Percentiles rank a stretch among this genome's conserved stretches.
These are phyloP conservation scores for Lipomyces sp. DNA, from an alignment of 805 yeast species.

Conservation along the genomic window DNA sequence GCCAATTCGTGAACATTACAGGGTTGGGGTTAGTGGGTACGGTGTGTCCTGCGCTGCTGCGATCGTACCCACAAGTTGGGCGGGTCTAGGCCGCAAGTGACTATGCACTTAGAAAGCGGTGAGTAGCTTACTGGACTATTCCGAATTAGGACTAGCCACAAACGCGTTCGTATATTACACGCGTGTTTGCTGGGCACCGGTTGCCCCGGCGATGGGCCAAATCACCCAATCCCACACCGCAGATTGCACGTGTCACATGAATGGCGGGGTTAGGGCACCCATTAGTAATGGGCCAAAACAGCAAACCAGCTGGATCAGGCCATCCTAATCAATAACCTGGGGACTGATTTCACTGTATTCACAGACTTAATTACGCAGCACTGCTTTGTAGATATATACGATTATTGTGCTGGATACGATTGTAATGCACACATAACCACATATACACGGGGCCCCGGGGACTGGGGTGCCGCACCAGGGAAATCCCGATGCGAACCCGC, in stretches of 20 bases:
- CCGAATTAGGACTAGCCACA: background rate
- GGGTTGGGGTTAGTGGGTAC: background rate
- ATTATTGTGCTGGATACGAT: too few species aligned
- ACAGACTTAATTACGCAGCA: too few species aligned
- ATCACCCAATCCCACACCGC: too few species aligned
- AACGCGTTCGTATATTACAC: too few species aligned
- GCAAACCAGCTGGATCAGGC: background rate
- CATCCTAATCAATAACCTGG: background rate
- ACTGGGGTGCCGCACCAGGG: too few species aligned
- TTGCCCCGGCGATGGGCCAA: constrained; percentile 8
- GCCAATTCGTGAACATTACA: too few species aligned
- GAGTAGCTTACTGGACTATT: background rate
- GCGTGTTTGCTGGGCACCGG: background rate
- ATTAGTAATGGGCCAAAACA: too few species aligned
- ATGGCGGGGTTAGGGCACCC: too few species aligned
- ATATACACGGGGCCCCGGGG: too few species aligned
- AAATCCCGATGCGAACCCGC: too few species aligned
- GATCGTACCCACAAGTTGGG: background rate
- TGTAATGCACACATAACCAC: too few species aligned
- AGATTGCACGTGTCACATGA: background rate
- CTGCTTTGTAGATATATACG: too few species aligned
- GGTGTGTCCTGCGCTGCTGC: constrained; percentile 2
- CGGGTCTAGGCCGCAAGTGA: constrained; percentile 5
- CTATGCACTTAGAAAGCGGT: background rate
- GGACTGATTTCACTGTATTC: background rate